These are phyloP conservation scores for Geranium incanum DNA, from an alignment of 441 rosid genomes.

Conservation along the genomic window DNA sequence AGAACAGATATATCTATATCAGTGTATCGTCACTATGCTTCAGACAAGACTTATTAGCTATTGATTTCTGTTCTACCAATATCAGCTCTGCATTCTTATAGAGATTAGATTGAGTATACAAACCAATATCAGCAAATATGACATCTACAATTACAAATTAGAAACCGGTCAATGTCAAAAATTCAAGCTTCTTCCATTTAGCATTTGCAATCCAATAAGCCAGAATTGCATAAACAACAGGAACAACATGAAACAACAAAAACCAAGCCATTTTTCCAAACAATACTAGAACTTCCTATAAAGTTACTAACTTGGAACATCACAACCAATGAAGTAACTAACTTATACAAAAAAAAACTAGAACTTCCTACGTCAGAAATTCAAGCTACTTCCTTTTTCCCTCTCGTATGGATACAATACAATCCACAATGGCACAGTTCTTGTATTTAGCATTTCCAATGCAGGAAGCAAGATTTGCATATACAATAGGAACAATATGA, in stretches of 20 bases:
- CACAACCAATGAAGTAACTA: neutral
- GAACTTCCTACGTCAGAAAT: neutral
- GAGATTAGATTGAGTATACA: neutral
- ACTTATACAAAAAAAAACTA: no score
- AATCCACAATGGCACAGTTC: no score
- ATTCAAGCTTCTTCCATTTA: no score
- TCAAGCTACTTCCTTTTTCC: neutral
- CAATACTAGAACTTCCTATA: no score
- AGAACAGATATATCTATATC: constrained; percentile 14
- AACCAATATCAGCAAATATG: neutral
- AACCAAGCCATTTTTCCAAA: no score
- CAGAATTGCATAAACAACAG: neutral
- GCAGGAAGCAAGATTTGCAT: no score
- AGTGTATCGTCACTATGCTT: constrained; percentile 7
- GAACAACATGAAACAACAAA: no score
- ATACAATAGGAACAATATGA: no score
- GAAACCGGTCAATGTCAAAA: neutral
- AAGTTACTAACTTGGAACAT: neutral
- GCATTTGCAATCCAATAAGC: neutral
- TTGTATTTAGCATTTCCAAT: no score
- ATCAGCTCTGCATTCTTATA: neutral
- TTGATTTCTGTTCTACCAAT: neutral
- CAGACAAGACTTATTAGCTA: neutral
- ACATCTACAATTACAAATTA: neutral
- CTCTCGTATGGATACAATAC: neutral